Base-by-base conservation (phyloP, 352 stramenopile genomes). In the Phytophthora citricola region DNA sequence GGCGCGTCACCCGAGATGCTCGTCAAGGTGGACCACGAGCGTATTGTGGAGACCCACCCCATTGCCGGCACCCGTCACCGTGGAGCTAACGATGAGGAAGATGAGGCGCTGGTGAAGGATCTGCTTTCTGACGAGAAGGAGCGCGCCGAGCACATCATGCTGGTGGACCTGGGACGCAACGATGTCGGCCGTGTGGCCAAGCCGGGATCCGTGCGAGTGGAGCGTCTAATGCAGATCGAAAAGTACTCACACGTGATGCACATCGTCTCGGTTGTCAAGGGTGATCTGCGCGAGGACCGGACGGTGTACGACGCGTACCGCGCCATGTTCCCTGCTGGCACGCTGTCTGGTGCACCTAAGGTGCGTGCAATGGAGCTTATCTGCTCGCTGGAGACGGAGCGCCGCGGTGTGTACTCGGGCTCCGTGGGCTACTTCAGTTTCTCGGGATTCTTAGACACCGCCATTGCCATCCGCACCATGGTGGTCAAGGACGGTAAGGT, bases 221-320 rank as follows among this genome's bases (percentile, higher is more conserved):
- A 97, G 58, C 75, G 75, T 49, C 82, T 97, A 56, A 96, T 97
- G 90, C 79, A 94, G 71, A 94, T 97, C 54, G 90, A 97, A 56
- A 94, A 94, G 74, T 97, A 97, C 78, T 96, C 88, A 55, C 90
- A 97, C 63, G 90, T 97, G 62, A 97, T 97, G 87, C 90, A 97
- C 76, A 96, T 97, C 59, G 88, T 96, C 52, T 96, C 88, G 32
- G 86, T 95, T 20, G 90, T 97, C 38, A 96, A 93, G 73, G 90
- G 90, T 46, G 64, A 88, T 31, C 61, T 97, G 45, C 82, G 84
- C 8, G 63, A 89, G 2, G 88, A 95, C 73, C 85, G 86, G 63
- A 94, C 79, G 4, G 86, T 95, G 62, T 95, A 92, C 58, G 90
- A 97, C 64, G 90, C 90, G n/a, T 96, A 96, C 65, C 85, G 88